Conservation (phyloP, 2,329 filamentous ascomycete genomes). For the Exophiala alcalophila region DNA sequence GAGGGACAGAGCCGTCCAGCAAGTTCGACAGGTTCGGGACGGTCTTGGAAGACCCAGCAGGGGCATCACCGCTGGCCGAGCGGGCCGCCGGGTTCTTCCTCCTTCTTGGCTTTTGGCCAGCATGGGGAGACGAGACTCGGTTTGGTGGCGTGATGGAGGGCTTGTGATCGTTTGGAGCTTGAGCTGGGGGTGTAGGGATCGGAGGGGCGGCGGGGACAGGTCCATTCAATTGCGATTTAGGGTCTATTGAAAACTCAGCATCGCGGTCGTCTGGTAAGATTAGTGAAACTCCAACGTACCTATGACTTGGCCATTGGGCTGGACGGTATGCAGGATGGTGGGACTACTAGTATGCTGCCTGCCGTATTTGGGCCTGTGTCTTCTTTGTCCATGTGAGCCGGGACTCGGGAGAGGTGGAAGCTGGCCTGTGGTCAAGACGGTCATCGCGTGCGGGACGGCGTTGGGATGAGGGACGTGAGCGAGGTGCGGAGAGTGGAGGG, state of each 20-base stretch:
- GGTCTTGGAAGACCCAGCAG: conserved; percentile 32
- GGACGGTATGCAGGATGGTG: conserved; percentile 59
- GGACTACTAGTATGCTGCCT: conserved; percentile 80
- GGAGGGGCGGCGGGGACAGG: conserved; percentile 45
- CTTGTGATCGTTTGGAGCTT: conserved; percentile 45
- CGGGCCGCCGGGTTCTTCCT: conserved; percentile 40
- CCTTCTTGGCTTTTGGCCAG: conserved; percentile 49
- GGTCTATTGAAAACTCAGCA: conserved; percentile 42
- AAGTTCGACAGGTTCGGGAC: conserved; percentile 55
- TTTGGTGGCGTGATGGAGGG: conserved; percentile 48
- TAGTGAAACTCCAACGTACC: conserved; percentile 30
- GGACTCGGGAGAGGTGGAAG: conserved; percentile 79
- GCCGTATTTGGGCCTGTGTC: conserved; percentile 60
- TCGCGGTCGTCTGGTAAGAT: conserved; percentile 35
- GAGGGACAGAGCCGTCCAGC: conserved; percentile 79
- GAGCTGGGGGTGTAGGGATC: conserved; percentile 54
- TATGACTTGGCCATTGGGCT: conserved; percentile 34
- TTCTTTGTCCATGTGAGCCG: conserved; percentile 60
- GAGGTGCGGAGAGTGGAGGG: conserved; percentile 45
- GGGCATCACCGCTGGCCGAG: conserved; percentile 32
- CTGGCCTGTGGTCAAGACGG: conserved; percentile 76
- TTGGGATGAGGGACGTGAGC: conserved; percentile 37
- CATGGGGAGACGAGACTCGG: conserved; percentile 50
- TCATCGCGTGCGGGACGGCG: conserved; percentile 62
- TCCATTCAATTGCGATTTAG: conserved; percentile 43